Conservation (phyloP, 352 stramenopile species). For the Phytophthora podocarpi region DNA sequence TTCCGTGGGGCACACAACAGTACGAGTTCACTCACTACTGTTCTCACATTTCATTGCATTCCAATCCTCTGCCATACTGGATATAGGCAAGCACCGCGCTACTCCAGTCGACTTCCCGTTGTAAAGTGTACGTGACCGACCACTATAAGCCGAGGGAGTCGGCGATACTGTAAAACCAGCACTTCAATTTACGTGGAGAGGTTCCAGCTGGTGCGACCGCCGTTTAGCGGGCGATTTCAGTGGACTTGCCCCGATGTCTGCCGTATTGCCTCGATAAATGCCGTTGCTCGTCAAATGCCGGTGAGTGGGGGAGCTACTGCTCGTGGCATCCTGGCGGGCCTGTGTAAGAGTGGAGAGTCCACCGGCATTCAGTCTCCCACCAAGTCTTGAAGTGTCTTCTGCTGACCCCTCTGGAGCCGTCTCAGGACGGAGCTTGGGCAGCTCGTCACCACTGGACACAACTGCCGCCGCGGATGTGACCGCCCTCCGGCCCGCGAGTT, state of each 20-base stretch:
- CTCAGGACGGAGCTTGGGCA: conserved; percentile 51
- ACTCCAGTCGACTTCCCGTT: too few species aligned
- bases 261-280: conserved; percentile 24
- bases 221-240: conserved; percentile 58
- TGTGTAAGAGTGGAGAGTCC: conserved; percentile 46
- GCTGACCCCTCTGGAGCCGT: conserved; percentile 39
- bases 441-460: conserved; percentile 33
- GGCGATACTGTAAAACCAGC: too few species aligned
- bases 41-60: too few species aligned
- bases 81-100: too few species aligned
- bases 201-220: conserved; percentile 58
- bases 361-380: conserved; percentile 1
- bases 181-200: conserved; percentile 23
- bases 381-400: conserved; percentile 14
- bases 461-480: conserved; percentile 11
- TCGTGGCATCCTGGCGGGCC: conserved; percentile 33
- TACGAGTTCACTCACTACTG: too few species aligned
- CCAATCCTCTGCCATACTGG: too few species aligned
- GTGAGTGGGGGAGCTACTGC: conserved; percentile 2
- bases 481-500: conserved; percentile 45
- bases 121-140: too few species aligned
- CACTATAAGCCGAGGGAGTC: too few species aligned
- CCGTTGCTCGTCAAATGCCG: conserved; percentile 30
- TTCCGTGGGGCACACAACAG: too few species aligned
- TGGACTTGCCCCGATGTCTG: conserved; percentile 24